phyloP scores from a whole-genome alignment of 306 rosid genomes.

The Begonia loranthoides region DNA sequence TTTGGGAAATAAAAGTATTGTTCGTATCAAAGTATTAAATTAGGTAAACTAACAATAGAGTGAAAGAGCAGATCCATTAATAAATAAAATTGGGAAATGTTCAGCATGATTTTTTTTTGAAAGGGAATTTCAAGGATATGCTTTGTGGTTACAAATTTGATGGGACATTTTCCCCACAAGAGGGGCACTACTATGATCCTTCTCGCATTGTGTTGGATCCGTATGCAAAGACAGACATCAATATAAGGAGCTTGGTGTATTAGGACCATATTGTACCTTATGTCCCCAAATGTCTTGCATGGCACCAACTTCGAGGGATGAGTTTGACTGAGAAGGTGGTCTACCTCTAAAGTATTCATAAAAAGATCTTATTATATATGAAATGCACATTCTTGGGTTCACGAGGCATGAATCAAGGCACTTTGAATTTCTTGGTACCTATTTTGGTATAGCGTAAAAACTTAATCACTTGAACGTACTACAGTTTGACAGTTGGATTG shows the following conservation, averaged over 20 bases:
- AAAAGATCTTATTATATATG: conserved; percentile 76
- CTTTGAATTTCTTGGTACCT: conserved; percentile 68
- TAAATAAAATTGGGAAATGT: conserved; percentile 70
- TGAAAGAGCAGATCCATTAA: conserved; percentile 47
- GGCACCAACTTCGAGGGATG: conserved; percentile 40
- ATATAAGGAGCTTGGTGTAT: conserved; percentile 61
- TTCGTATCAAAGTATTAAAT: too few species aligned
- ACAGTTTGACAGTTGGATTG: too few species aligned
- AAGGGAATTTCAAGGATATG: conserved; percentile 69
- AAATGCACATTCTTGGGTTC: conserved; percentile 91
- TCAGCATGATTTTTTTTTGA: conserved; percentile 75
- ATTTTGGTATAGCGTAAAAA: conserved; percentile 86
- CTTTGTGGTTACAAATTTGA: conserved; percentile 71
- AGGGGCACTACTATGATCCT: conserved; percentile 60
- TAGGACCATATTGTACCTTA: conserved; percentile 62
- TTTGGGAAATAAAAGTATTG: too few species aligned
- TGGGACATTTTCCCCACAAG: conserved; percentile 52
- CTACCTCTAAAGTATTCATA: conserved; percentile 66
- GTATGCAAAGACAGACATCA: conserved; percentile 83
- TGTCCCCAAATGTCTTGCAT: conserved; percentile 93
- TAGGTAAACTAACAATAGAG: too few species aligned
- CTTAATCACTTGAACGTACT: conserved; percentile 78
- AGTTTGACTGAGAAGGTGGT: conserved; percentile 99
- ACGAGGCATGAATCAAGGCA: conserved; percentile 80
- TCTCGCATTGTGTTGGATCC: conserved; percentile 70